These are phyloP conservation scores for Exophiala alcalophila DNA, from an alignment of 2,329 filamentous ascomycete species.

Conservation along the genomic window DNA sequence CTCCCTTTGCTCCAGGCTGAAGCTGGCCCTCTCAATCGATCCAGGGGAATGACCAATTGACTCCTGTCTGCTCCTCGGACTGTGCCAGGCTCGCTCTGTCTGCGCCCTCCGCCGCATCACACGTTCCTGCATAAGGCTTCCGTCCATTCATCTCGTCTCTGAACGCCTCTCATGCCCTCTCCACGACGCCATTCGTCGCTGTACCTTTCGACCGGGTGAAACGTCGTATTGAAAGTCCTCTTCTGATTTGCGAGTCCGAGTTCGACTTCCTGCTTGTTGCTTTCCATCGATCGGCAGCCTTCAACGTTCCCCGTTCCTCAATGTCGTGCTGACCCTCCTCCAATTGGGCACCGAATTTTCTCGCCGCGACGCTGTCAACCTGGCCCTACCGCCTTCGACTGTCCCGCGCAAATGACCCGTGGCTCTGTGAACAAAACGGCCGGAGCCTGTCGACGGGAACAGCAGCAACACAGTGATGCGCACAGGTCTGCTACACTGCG, in stretches of 20 bases:
- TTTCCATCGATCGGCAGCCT: background rate
- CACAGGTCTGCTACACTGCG: background rate
- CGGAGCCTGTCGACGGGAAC: conserved; percentile 18
- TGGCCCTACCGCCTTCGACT: too few species aligned
- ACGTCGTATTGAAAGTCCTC: conserved; percentile 2
- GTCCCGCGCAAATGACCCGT: conserved; percentile 21
- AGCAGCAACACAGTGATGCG: conserved; percentile 10
- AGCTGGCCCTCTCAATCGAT: too few species aligned
- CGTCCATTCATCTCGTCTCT: conserved; percentile 1
- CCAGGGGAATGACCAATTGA: too few species aligned
- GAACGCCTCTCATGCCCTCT: conserved; percentile 8
- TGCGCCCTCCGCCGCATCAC: conserved; percentile 14
- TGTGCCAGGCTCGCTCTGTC: too few species aligned
- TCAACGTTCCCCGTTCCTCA: background rate
- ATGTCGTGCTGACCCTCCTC: conserved; percentile 4
- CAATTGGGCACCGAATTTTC: too few species aligned
- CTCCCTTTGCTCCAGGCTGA: too few species aligned
- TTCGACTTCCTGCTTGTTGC: background rate
- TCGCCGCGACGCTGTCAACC: too few species aligned
- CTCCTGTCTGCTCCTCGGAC: too few species aligned
- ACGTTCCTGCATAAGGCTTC: conserved; percentile 24
- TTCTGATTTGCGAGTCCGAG: background rate
- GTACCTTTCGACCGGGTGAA: conserved; percentile 11
- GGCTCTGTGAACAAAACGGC: conserved; percentile 11
- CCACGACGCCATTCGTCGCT: conserved; percentile 1